Evolutionary conservation across 805 yeast species (phyloP).

Genomic region (Teunomyces lycoperdinae): DNA sequence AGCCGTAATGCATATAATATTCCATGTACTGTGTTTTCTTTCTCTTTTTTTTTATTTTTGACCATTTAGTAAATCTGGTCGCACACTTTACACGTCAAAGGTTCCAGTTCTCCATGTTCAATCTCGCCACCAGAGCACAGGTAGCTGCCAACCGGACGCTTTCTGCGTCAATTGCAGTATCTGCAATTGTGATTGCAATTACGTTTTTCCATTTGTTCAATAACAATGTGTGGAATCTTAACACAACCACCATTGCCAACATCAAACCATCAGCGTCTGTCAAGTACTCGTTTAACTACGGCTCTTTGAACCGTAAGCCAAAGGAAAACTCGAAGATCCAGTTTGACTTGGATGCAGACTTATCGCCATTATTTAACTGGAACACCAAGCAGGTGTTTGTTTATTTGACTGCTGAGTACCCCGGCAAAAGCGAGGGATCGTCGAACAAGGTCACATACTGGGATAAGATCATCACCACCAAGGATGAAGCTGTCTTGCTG

Average conservation of each 20-base stretch:
- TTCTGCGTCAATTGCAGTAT: slow-evolving; percentile 47
- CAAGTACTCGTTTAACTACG: slow-evolving; percentile 60
- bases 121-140: slow-evolving; percentile 40
- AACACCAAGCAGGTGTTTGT: slow-evolving; percentile 95
- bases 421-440: slow-evolving; percentile 43
- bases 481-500: slow-evolving; percentile 56
- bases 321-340: slow-evolving; percentile 72
- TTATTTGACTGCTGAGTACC: slow-evolving; percentile 83
- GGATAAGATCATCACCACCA: slow-evolving; percentile 74
- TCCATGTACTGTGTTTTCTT: not conserved
- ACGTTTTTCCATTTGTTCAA: slow-evolving; percentile 49
- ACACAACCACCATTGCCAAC: slow-evolving; percentile 36
- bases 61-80: not conserved
- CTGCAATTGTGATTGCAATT: slow-evolving; percentile 45
- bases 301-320: slow-evolving; percentile 61
- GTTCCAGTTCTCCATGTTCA: slow-evolving; percentile 24
- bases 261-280: slow-evolving; percentile 38
- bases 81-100: not conserved
- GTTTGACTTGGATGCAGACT: slow-evolving; percentile 74
- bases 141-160: slow-evolving; percentile 51
- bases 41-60: not conserved
- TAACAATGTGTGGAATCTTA: slow-evolving; percentile 43
- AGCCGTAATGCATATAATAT: not conserved
- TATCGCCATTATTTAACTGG: slow-evolving; percentile 86
- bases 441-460: slow-evolving; percentile 77